Base-by-base conservation (phyloP, 495 filamentous ascomycete genomes). In the Xylaria flabelliformis region DNA sequence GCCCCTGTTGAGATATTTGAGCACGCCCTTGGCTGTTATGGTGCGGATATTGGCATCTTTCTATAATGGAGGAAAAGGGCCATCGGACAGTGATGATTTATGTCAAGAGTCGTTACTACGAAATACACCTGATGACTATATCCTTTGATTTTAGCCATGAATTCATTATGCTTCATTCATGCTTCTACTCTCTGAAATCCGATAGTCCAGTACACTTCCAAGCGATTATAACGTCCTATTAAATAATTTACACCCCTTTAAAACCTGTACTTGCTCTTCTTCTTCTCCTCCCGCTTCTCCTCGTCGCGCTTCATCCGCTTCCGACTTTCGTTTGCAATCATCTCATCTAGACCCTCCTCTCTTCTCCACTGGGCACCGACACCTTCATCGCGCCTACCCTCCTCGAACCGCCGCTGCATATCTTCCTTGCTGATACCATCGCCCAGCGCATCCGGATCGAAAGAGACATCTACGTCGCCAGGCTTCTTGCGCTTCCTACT, bases 291-390 rank as follows among this genome's bases (percentile, higher is more conserved):
- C 66, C 87, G 84, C 79, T 87, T 89, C 80, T 97, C 93, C 80
- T 95, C 92, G 73, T 98, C 94, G 73, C 90, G 87, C 85, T 93
- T 94, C 78, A 93, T 85, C 80, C 94, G 86, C 84, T 98, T 98
- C 69, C 93, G 88, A 79, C 91, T 94, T 82, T 98, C 96, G 73
- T 91, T 90, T 42, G 94, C 94, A 85, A 98, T 97, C 95, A 99
- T 97, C 77, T 97, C 92, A 79, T 91, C 97, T 62, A 99, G 82
- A 80, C 97, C 96, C 76, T 98, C 96, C 80, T 97, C 93, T 81
- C 95, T 93, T 21, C 88, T 89, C 90, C 94, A 96, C 72, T 91
- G 86, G 19, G 91, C 88, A 10, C 85, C 85, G 4, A 81, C 72
- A 39, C 89, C 88, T 72, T 95, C 89, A 78, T 93, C 90, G 73